Evolutionary conservation across 257 asterid species (phyloP).

Genomic region (Eustoma russellianum): DNA sequence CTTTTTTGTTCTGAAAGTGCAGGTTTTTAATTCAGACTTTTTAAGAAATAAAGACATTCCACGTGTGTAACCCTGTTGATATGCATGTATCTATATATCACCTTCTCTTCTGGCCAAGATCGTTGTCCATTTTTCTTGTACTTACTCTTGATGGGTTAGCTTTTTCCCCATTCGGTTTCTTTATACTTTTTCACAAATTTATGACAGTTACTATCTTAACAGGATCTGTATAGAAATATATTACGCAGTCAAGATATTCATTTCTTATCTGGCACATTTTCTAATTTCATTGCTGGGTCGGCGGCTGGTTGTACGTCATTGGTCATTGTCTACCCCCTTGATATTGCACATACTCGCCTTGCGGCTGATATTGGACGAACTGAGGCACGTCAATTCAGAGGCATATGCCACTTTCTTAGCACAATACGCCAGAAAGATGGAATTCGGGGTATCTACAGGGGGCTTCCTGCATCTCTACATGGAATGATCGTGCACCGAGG

Average conservation of each 20-base stretch:
- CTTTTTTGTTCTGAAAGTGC: too few relatives aligned
- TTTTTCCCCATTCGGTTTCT: too few relatives aligned
- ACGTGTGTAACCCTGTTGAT: too few relatives aligned
- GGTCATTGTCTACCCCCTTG: constrained; percentile 86
- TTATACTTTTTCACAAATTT: too few relatives aligned
- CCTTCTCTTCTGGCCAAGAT: too few relatives aligned
- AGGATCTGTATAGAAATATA: constrained; percentile 78
- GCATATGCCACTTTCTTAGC: constrained; percentile 64
- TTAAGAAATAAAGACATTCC: too few relatives aligned
- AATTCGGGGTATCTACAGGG: constrained; percentile 69
- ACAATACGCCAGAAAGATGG: constrained; percentile 59
- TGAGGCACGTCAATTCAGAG: constrained; percentile 73
- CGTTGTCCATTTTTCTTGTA: too few relatives aligned
- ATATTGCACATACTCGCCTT: constrained; percentile 90
- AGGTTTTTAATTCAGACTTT: too few relatives aligned
- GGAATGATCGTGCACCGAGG: constrained; percentile 94
- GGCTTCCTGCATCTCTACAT: constrained; percentile 83
- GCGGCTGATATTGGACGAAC: constrained; percentile 88
- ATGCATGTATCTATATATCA: too few relatives aligned
- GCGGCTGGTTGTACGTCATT: constrained; percentile 90
- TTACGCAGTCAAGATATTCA: constrained; percentile 47
- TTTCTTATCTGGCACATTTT: constrained; percentile 58
- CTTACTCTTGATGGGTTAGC: too few relatives aligned
- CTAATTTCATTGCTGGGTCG: constrained; percentile 82
- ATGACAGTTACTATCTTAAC: neutral